A percentile compares a stretch with the other conserved stretches of the same genome.
Evolutionary conservation across 1,284 basidiomycete genomes (phyloP).

Genomic region (Ceratobasidium sp.): DNA sequence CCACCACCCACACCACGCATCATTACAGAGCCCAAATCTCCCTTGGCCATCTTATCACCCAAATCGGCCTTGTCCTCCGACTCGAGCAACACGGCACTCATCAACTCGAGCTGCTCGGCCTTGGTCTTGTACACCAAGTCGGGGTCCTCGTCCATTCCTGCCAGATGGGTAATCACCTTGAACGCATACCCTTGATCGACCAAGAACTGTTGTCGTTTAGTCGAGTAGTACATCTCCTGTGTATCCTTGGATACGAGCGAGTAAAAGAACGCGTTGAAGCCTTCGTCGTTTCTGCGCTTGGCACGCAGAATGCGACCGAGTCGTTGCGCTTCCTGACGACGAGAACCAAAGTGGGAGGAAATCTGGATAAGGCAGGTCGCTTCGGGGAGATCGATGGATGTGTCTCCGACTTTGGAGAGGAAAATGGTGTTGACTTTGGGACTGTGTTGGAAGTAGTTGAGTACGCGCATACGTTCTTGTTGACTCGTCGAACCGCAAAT

Average conservation of each 20-base stretch:
- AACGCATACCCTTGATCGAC: conserved; percentile 99
- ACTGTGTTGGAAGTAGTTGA: conserved; percentile 95
- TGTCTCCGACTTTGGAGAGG: conserved; percentile 98
- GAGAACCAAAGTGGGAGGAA: conserved; percentile 98
- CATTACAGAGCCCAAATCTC: conserved; percentile 40
- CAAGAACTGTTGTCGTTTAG: conserved; percentile 97
- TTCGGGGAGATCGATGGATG: conserved; percentile 98
- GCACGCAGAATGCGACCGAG: conserved; percentile 94
- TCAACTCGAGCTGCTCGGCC: conserved; percentile 92
- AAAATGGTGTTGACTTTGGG: conserved; percentile 98
- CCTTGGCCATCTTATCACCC: conserved; percentile 74
- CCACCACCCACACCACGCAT: conserved; percentile 66
- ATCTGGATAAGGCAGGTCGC: conserved; percentile 99
- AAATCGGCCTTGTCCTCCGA: conserved; percentile 91
- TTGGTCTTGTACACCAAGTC: conserved; percentile 90
- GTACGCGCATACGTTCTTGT: conserved; percentile 91
- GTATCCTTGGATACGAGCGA: conserved; percentile 98
- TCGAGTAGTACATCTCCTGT: conserved; percentile 99
- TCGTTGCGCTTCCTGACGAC: conserved; percentile 96
- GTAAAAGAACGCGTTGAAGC: conserved; percentile 99
- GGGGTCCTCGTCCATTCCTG: conserved; percentile 84
- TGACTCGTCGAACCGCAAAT: conserved; percentile 98
- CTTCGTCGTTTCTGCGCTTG: conserved; percentile 97
- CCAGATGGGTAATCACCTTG: conserved; percentile 98
- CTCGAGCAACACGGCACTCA: conserved; percentile 88